phyloP scores from a whole-genome alignment of 768 basidiomycete species.

The Psilocybe cyanescens region DNA sequence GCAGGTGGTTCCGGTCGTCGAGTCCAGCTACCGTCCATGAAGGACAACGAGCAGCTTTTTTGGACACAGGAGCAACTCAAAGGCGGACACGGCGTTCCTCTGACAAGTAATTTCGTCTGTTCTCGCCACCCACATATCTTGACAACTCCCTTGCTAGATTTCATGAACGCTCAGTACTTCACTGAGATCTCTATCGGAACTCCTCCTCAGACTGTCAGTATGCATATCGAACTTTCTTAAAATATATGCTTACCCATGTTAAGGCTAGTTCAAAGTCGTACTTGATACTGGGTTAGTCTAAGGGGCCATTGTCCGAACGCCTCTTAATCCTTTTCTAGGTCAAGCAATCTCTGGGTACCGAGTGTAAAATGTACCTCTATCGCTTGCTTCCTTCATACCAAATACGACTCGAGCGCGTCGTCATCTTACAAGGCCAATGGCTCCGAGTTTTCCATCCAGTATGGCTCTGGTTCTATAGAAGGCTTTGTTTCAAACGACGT shows the following conservation, averaged over 20 bases:
- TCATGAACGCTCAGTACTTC: slow-evolving; percentile 98
- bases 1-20: slow-evolving; percentile 75
- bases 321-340: slow-evolving; percentile 43
- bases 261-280: slow-evolving; percentile 83
- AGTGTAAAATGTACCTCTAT: slow-evolving; percentile 82
- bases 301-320: neutral
- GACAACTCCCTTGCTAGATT: slow-evolving; percentile 58
- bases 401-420: slow-evolving; percentile 84
- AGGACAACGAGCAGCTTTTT: slow-evolving; percentile 62
- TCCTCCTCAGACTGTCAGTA: slow-evolving; percentile 78
- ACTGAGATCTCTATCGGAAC: slow-evolving; percentile 83
- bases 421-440: slow-evolving; percentile 92
- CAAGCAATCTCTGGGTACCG: slow-evolving; percentile 95
- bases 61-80: slow-evolving; percentile 82
- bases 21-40: slow-evolving; percentile 38
- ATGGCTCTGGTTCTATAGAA: slow-evolving; percentile 96
- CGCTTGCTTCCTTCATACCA: slow-evolving; percentile 91
- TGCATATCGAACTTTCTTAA: neutral
- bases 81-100: slow-evolving; percentile 85
- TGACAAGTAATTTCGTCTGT: slow-evolving; percentile 69
- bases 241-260: slow-evolving; percentile 5
- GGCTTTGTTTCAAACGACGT: slow-evolving; percentile 90
- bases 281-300: slow-evolving; percentile 80
- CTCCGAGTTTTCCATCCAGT: slow-evolving; percentile 85
- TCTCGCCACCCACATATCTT: slow-evolving; percentile 3